phyloP scores from a whole-genome alignment of 1,284 basidiomycete genomes.

The Marasmius tenuissimus region DNA sequence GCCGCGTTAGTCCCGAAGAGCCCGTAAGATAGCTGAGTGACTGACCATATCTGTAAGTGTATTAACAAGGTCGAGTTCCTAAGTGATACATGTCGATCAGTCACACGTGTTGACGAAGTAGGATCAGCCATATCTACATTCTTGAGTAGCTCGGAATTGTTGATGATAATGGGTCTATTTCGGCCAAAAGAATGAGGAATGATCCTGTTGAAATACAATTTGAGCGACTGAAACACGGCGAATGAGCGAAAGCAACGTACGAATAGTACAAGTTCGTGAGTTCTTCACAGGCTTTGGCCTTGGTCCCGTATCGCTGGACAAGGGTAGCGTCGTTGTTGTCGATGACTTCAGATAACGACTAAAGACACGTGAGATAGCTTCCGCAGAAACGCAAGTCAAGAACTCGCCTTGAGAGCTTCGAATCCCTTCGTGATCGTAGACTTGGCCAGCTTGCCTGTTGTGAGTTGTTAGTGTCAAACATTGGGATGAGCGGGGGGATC shows the following conservation, averaged over 20 bases:
- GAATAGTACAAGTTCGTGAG: conserved; percentile 61
- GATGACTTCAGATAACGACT: conserved; percentile 57
- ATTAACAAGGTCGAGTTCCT: conserved; percentile 68
- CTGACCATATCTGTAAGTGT: conserved; percentile 62
- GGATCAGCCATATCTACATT: conserved; percentile 26
- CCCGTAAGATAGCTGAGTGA: not conserved
- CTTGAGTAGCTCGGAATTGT: conserved; percentile 39
- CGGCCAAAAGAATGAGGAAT: conserved; percentile 66
- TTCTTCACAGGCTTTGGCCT: conserved; percentile 40
- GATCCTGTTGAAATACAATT: conserved; percentile 35
- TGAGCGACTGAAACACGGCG: not conserved
- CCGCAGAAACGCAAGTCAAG: not conserved
- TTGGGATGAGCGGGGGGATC: not conserved
- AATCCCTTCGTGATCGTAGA: conserved; percentile 59
- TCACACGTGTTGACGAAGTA: not conserved
- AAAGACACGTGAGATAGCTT: not conserved
- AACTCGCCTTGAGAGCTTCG: conserved; percentile 50
- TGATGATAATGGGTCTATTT: conserved; percentile 47
- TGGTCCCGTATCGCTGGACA: conserved; percentile 36
- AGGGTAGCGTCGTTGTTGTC: conserved; percentile 42
- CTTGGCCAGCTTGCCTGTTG: conserved; percentile 54
- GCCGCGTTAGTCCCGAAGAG: conserved; percentile 5
- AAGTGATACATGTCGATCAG: conserved; percentile 1
- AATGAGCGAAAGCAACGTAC: conserved; percentile 31
- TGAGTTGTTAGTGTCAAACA: not conserved